Evolutionary conservation across 306 rosid species (phyloP), one percentile per base, ranked within the genome.

Genomic region (Ochetophila trinervis): DNA sequence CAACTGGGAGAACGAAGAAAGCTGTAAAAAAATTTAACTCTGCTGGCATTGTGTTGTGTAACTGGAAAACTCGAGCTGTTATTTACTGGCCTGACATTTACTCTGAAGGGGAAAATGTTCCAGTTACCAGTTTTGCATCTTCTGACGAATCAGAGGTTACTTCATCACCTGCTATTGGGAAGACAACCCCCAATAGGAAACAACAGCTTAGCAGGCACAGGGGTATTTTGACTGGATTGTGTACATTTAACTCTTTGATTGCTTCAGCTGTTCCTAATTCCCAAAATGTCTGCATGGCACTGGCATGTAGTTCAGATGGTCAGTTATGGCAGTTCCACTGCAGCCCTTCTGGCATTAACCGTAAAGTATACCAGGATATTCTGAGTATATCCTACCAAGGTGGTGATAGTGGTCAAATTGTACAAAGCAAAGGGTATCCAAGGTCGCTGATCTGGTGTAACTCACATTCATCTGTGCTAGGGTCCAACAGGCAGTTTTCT

Each of bases 391-490:
- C 80, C 24, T 60, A 62, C 24, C 87, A 74, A 77, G 84, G 75
- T 23, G 72, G 83, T 74, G 89, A 86, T 62, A 74, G 79, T 47
- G 80, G 75, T 70, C 88, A 75, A 66, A 49, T 42, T 54, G 35
- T 67, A 66, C 76, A 77, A 62, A 86, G 69, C 74, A 73, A 73
- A 37, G 91, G 98, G 64, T 93, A 87, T 81, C 98, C 97, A n/a
- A 87, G 97, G 86, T 93, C 98, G 52, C 72, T 93, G 78, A 76
- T 84, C 2, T 93, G 98, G 98, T 73, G 87, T 76, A 71, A 60
- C 53, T 83, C 88, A 9, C 85, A 69, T 63, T 79, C 74, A 68
- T 72, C 76, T 13, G 13, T 27, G 0, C 78, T 70, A 76, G 87
- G 81, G 70, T 70, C 88, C 67, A 58, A 58, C 63, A 58, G 73